Conservation (phyloP, 352 stramenopile species). For the Pythium grandisporangium region DNA sequence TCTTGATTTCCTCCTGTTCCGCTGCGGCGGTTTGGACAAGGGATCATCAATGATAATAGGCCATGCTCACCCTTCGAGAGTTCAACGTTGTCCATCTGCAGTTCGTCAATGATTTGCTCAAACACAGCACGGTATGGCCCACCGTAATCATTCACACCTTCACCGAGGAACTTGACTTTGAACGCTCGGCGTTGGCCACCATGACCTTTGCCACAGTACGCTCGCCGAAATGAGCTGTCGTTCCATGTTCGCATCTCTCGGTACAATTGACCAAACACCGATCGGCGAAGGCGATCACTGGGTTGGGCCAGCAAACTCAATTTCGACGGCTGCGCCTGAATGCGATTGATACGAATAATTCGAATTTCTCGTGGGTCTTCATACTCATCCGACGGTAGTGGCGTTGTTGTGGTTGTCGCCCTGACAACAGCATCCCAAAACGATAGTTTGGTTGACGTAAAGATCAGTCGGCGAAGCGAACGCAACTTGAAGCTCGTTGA, state of each 20-base stretch:
- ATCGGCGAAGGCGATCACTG: constrained; percentile 82
- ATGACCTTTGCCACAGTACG: constrained; percentile 96
- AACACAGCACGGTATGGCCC: constrained; percentile 97
- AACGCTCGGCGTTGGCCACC: constrained; percentile 96
- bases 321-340: constrained; percentile 87
- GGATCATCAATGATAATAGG: constrained; percentile 81
- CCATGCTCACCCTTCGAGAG: constrained; percentile 80
- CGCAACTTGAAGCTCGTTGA: constrained; percentile 74
- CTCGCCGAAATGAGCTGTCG: constrained; percentile 90
- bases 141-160: constrained; percentile 99
- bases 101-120: constrained; percentile 94
- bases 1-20: constrained; percentile 87
- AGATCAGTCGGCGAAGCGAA: constrained; percentile 67
- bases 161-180: constrained; percentile 98
- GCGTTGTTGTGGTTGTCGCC: constrained; percentile 94
- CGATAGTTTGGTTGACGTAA: constrained; percentile 89
- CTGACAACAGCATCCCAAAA: constrained; percentile 93
- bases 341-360: constrained; percentile 96
- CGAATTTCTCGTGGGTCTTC: constrained; percentile 97
- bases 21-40: constrained; percentile 81
- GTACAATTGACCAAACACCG: constrained; percentile 97
- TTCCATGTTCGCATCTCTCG: constrained; percentile 94
- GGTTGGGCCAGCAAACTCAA: constrained; percentile 84
- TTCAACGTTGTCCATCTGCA: constrained; percentile 89
- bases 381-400: constrained; percentile 97